Base-by-base conservation (phyloP, 345 rosid genomes). In the Microcos paniculata region DNA sequence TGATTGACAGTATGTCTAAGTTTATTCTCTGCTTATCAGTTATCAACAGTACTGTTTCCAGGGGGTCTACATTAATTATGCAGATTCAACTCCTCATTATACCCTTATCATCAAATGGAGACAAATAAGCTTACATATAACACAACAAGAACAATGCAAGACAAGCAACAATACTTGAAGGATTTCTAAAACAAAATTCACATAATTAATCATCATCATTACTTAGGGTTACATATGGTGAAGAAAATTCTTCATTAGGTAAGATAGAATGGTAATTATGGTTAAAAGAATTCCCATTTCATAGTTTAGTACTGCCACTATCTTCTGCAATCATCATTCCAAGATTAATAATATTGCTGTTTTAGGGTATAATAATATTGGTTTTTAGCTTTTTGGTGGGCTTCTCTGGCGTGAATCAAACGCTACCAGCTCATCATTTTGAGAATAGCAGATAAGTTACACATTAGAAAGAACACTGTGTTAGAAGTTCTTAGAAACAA, bases 381-480 rank as follows among this genome's bases (percentile, higher is more conserved):
- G 11, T 1, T 19, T 35, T 35, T 35, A 35, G 40, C 19, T 16
- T 63, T 11, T n/a, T 63, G 43, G 15, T 48, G 43, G 40, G 10
- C 28, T 68, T 49, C 18, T 69, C 14, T 69, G 15, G 13, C 59
- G 58, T 69, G 59, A 51, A 69, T 19, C 28, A 31, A 69, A 69
- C 59, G 73, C 73, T n/a, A 69, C 1, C 38, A 5, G 3, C 23
- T 69, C 43, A 49, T 69, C 28, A 69, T 49, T 51, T 28, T 16
- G 16, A 28, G 40, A 68, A 68, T 28, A 68, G 48, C 72, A 10
- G 33, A 68, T 68, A 26, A 48, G 46, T 68, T 28, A 65, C 55
- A 16, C 33, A 57, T 3, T 4, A 12, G 10, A 16, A 45, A 3
- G 0, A 3, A 19, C 3, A 31, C 24, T 16, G 56, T 8, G 31